Percentiles rank a stretch among this genome's conserved stretches.
These are phyloP conservation scores for Phytophthora colocasiae DNA, from an alignment of 352 stramenopile species.

Conservation along the genomic window DNA sequence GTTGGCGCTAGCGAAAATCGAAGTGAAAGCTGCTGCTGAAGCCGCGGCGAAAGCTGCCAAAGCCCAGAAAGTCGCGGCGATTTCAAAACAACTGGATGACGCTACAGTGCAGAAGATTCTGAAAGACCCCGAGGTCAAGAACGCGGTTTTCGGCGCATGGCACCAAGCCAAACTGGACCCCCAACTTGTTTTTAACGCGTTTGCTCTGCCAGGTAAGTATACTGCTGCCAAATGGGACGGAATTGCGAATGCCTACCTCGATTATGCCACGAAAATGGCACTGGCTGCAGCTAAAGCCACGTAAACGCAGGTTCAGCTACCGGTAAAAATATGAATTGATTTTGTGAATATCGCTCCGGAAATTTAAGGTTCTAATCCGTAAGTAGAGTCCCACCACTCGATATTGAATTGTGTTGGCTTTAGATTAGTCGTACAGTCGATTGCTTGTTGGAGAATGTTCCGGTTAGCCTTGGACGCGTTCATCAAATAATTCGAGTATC, in stretches of 20 bases:
- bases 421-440: slow-evolving; percentile 2
- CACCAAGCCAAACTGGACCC: slow-evolving; percentile 6
- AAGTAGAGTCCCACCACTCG: background rate
- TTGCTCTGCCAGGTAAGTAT: slow-evolving; percentile 10
- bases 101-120: slow-evolving; percentile 2
- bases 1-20: slow-evolving; percentile 1
- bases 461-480: slow-evolving; percentile 19
- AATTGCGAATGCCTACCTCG: slow-evolving; percentile 4
- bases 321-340: too few relatives aligned
- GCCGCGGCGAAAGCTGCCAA: slow-evolving; percentile 2
- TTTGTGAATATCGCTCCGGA: too few relatives aligned
- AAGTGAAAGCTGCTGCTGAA: slow-evolving; percentile 13
- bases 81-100: slow-evolving; percentile 13
- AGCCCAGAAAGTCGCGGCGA: slow-evolving; percentile 5
- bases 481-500: slow-evolving; percentile 5
- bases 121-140: slow-evolving; percentile 1
- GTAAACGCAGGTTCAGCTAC: background rate
- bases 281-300: slow-evolving; percentile 4
- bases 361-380: too few relatives aligned
- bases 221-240: slow-evolving; percentile 2
- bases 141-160: slow-evolving; percentile 1
- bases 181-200: slow-evolving; percentile 5
- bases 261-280: slow-evolving; percentile 10
- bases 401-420: slow-evolving; percentile 3
- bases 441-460: background rate